A percentile compares a stretch with the other conserved stretches of the same genome.
These are phyloP conservation scores for Cercospora brassicicola DNA, from an alignment of 2,329 filamentous ascomycete genomes.

Conservation along the genomic window DNA sequence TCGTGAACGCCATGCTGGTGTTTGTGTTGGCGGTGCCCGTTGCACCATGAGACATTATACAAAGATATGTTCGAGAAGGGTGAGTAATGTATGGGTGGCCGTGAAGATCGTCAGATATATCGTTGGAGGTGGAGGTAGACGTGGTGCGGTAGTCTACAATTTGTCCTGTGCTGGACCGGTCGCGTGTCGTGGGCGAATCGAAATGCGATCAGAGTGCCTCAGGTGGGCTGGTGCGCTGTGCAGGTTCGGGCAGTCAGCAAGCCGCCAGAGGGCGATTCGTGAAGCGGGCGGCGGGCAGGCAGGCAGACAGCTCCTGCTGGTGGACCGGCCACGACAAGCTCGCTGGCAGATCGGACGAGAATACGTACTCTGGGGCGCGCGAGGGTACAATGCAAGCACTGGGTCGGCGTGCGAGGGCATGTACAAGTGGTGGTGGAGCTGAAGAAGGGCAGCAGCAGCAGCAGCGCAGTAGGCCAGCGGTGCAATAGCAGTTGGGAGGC, in stretches of 20 bases:
- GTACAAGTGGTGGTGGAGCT: constrained; percentile 4
- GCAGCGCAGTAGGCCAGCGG: constrained; percentile 1
- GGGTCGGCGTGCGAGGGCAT: constrained; percentile 7
- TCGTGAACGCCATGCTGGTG: constrained; percentile 27
- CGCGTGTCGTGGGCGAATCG: constrained; percentile 12
- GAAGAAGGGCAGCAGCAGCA: background rate
- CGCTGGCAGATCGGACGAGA: background rate
- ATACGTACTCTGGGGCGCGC: constrained; percentile 3
- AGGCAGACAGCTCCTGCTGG: background rate
- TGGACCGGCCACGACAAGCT: background rate
- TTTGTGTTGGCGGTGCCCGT: constrained; percentile 23
- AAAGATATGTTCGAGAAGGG: constrained; percentile 32
- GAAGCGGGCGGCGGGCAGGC: background rate
- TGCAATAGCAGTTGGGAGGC: constrained; percentile 20
- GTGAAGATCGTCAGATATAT: constrained; percentile 22
- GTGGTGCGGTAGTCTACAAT: background rate
- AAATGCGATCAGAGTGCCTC: constrained; percentile 9
- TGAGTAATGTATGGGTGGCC: constrained; percentile 28
- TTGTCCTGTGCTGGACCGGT: constrained; percentile 5
- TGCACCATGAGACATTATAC: constrained; percentile 35
- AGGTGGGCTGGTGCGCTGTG: constrained; percentile 1
- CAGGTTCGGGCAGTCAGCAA: constrained; percentile 11
- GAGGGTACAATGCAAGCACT: background rate
- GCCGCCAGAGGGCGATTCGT: background rate
- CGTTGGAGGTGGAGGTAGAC: background rate